Evolutionary conservation across 23 red algal genomes (phyloP).

Genomic region (Gracilaria gracilis): DNA sequence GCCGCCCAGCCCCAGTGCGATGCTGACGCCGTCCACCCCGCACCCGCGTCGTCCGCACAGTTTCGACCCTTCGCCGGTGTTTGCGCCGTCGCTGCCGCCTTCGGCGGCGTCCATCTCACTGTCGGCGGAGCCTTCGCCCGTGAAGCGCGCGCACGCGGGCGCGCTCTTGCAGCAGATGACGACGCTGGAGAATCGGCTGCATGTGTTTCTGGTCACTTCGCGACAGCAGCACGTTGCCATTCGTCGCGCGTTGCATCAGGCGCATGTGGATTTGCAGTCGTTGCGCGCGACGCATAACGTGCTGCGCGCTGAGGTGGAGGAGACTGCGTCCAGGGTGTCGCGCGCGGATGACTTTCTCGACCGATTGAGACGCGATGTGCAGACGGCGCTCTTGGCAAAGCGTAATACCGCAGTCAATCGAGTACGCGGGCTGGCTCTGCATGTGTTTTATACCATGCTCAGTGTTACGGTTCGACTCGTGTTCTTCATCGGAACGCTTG

Average conservation of each 20-base stretch:
- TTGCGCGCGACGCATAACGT: conserved; percentile 18
- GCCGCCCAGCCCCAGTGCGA: background rate
- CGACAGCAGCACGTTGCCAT: conserved; percentile 30
- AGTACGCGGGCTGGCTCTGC: conserved; percentile 8
- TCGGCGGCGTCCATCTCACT: background rate
- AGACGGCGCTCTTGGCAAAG: conserved; percentile 6
- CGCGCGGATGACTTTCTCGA: conserved; percentile 32
- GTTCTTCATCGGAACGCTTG: conserved; percentile 5
- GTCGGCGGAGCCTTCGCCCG: background rate
- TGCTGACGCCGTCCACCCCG: background rate
- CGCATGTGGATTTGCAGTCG: conserved; percentile 24
- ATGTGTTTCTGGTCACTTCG: background rate
- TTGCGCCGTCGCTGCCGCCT: background rate
- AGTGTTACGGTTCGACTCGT: conserved; percentile 18
- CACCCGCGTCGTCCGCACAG: background rate
- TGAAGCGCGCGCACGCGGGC: background rate
- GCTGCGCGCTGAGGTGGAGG: conserved; percentile 21
- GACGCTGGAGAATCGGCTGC: background rate
- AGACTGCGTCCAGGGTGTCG: conserved; percentile 7
- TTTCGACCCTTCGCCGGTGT: background rate
- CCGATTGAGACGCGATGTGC: conserved; percentile 7
- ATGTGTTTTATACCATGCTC: conserved; percentile 11
- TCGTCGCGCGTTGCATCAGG: conserved; percentile 18
- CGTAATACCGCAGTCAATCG: conserved; percentile 22
- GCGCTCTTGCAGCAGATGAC: background rate